phyloP scores from a whole-genome alignment of 495 filamentous ascomycete species.

The Aspergillus nanangensis region DNA sequence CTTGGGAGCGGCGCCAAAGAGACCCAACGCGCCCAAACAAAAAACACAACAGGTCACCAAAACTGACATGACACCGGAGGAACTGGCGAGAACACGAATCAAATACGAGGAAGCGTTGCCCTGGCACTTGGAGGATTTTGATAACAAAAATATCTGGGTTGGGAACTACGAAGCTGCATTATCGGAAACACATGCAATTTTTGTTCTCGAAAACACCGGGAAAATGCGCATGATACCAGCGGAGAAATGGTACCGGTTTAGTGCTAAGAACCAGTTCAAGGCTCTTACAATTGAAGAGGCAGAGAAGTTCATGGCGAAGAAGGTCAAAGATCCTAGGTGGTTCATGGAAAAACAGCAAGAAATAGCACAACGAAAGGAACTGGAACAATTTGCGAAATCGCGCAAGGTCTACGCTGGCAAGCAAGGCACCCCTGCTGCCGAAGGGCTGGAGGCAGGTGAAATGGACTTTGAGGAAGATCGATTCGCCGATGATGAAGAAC shows the following conservation, averaged over 20 bases:
- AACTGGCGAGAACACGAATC: slow-evolving; percentile 71
- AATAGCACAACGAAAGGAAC: slow-evolving; percentile 41
- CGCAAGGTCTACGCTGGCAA: slow-evolving; percentile 43
- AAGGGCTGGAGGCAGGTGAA: slow-evolving; percentile 55
- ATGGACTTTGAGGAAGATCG: slow-evolving; percentile 62
- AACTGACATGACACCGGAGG: slow-evolving; percentile 76
- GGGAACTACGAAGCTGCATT: slow-evolving; percentile 83
- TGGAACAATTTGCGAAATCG: slow-evolving; percentile 45
- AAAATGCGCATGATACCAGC: slow-evolving; percentile 84
- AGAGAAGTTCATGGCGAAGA: slow-evolving; percentile 74
- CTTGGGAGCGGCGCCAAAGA: slow-evolving; percentile 53
- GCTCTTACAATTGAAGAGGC: slow-evolving; percentile 78
- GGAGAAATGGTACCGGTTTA: slow-evolving; percentile 95
- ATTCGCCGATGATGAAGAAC: slow-evolving; percentile 87
- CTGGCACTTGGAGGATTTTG: slow-evolving; percentile 96
- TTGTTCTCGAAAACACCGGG: slow-evolving; percentile 55
- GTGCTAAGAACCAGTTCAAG: slow-evolving; percentile 76
- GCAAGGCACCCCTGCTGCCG: slow-evolving; percentile 25
- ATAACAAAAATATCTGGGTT: slow-evolving; percentile 88
- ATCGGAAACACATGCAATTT: slow-evolving; percentile 70
- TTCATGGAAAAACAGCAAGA: slow-evolving; percentile 63
- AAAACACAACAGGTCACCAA: slow-evolving; percentile 66
- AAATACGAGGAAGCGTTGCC: slow-evolving; percentile 93
- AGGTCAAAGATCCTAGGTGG: slow-evolving; percentile 69
- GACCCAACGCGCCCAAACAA: slow-evolving; percentile 56